phyloP scores from a whole-genome alignment of 495 filamentous ascomycete genomes.

The Neurospora sp. region DNA sequence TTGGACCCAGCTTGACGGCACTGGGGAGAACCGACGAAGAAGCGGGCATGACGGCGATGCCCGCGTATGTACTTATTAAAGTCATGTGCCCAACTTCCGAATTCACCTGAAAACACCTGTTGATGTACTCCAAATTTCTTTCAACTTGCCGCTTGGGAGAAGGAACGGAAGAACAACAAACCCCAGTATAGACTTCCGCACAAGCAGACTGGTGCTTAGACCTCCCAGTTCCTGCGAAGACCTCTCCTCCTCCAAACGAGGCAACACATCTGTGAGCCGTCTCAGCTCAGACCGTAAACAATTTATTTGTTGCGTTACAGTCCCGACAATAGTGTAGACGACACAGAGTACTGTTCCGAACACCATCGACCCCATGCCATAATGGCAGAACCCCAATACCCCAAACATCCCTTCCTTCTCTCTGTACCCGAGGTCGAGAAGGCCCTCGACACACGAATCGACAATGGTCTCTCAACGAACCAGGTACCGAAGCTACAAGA shows the following conservation, averaged over 20 bases:
- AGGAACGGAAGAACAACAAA: not conserved
- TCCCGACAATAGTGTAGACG: not conserved
- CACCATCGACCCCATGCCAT: not conserved
- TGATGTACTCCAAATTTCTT: not conserved
- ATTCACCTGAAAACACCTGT: not conserved
- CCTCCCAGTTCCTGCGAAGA: not conserved
- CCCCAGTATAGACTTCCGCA: not conserved
- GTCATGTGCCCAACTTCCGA: not conserved
- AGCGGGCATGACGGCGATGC: not conserved
- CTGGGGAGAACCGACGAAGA: not conserved
- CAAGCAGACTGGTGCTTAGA: not conserved
- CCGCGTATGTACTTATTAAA: not conserved
- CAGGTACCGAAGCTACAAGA: slow-evolving; percentile 40
- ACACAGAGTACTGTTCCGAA: not conserved
- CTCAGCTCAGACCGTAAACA: not conserved
- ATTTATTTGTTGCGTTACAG: not conserved
- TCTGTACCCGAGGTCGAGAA: slow-evolving; percentile 41
- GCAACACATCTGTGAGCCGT: not conserved
- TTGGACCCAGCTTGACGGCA: not conserved
- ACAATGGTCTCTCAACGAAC: slow-evolving; percentile 44
- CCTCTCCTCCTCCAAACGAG: not conserved
- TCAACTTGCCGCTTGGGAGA: not conserved
- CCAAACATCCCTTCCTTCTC: slow-evolving; percentile 44
- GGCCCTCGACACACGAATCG: slow-evolving; percentile 43
- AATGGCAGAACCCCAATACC: slow-evolving; percentile 32